Evolutionary conservation across 352 stramenopile genomes (phyloP).

Genomic region (Blastocystis sp.): DNA sequence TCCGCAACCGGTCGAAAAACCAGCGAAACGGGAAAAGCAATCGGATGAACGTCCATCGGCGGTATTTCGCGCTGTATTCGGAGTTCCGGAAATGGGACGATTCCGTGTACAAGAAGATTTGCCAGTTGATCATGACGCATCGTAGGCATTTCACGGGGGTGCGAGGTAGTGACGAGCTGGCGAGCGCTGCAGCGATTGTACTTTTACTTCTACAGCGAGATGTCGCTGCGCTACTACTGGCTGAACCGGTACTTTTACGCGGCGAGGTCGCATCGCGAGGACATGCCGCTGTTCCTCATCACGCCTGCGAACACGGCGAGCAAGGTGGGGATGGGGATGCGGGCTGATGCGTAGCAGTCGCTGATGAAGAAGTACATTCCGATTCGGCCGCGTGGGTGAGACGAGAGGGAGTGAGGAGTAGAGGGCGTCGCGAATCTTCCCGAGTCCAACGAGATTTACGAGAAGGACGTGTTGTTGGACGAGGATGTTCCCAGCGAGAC

Average conservation of each 20-base stretch:
- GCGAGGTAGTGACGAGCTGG: constrained; percentile 14
- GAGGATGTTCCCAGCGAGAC: neutral
- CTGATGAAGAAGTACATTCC: neutral
- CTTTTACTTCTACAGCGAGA: constrained; percentile 55
- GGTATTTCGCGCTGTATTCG: constrained; percentile 14
- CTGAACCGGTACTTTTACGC: constrained; percentile 9
- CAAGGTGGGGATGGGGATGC: neutral
- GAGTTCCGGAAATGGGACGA: constrained; percentile 41
- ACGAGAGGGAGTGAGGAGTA: neutral
- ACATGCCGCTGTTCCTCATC: constrained; percentile 13
- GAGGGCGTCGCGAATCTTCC: no score
- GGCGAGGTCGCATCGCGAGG: neutral
- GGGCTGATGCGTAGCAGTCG: neutral
- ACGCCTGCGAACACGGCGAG: neutral
- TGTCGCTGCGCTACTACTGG: constrained; percentile 37
- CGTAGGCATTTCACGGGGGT: neutral
- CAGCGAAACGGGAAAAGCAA: constrained; percentile 15
- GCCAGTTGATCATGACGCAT: neutral
- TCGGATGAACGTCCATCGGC: neutral
- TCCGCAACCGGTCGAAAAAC: constrained; percentile 43
- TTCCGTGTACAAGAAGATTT: constrained; percentile 19
- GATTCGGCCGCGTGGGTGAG: neutral
- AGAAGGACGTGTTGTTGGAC: constrained; percentile 40
- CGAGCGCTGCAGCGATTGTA: constrained; percentile 32
- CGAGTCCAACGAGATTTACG: constrained; percentile 25